Conservation (phyloP, 2,329 filamentous ascomycete species). For the Daldinia sp. region DNA sequence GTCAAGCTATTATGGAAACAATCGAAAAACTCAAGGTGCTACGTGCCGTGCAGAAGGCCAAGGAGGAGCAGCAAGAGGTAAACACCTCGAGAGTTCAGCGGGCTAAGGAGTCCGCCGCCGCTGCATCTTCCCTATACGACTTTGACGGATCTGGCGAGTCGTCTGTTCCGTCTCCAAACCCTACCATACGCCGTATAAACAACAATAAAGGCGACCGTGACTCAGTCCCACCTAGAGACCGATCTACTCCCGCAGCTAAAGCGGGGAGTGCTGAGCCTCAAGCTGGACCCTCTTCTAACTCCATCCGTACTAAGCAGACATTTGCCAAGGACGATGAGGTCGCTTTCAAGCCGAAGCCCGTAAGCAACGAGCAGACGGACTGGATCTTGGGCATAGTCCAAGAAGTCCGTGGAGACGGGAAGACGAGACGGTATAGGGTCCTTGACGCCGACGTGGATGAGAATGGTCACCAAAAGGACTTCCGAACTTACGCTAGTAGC, state of each 20-base stretch:
- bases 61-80: slow-evolving; percentile 54
- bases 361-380: slow-evolving; percentile 64
- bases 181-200: slow-evolving; percentile 54
- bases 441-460: slow-evolving; percentile 83
- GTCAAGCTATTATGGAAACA: slow-evolving; percentile 49
- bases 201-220: slow-evolving; percentile 59
- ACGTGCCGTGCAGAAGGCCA: slow-evolving; percentile 56
- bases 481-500: slow-evolving; percentile 77
- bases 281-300: slow-evolving; percentile 52
- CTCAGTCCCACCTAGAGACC: slow-evolving; percentile 67
- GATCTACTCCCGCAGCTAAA: slow-evolving; percentile 51
- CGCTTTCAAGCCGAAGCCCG: slow-evolving; percentile 72
- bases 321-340: slow-evolving; percentile 74
- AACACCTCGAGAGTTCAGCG: slow-evolving; percentile 48
- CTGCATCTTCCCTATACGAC: slow-evolving; percentile 55
- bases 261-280: slow-evolving; percentile 65
- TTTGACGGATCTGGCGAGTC: slow-evolving; percentile 60
- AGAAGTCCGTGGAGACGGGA: slow-evolving; percentile 79
- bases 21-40: slow-evolving; percentile 57
- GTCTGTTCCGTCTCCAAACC: slow-evolving; percentile 57
- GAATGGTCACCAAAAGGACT: slow-evolving; percentile 74
- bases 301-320: slow-evolving; percentile 64
- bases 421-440: slow-evolving; percentile 82
- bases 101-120: slow-evolving; percentile 47
- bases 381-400: slow-evolving; percentile 85